phyloP scores from a whole-genome alignment of 2,329 filamentous ascomycete genomes.

The Cladosporium velox region DNA sequence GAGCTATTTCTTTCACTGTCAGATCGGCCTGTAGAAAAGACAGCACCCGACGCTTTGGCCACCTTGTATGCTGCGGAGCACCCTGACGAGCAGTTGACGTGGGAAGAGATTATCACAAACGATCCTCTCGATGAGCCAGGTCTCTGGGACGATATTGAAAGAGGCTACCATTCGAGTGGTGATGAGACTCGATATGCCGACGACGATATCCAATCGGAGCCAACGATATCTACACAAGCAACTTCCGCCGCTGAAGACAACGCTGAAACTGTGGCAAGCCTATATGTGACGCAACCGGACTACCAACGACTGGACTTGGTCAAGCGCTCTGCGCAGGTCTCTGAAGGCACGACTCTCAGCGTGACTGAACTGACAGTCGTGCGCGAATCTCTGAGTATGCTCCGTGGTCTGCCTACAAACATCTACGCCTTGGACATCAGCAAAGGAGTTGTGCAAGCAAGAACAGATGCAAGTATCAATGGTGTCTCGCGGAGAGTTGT shows the following conservation, averaged over 20 bases:
- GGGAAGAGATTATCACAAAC: constrained; percentile 76
- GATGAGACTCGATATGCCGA: constrained; percentile 51
- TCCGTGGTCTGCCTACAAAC: constrained; percentile 74
- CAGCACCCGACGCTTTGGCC: constrained; percentile 65
- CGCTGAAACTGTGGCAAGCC: constrained; percentile 37
- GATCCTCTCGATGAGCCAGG: constrained; percentile 71
- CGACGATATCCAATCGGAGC: constrained; percentile 30
- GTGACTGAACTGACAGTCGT: constrained; percentile 73
- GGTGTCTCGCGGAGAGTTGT: constrained; percentile 18
- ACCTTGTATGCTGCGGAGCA: constrained; percentile 34
- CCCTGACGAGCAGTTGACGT: constrained; percentile 56
- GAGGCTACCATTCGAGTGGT: constrained; percentile 65
- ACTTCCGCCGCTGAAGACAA: constrained; percentile 44
- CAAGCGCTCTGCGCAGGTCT: constrained; percentile 24
- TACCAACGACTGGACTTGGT: constrained; percentile 41
- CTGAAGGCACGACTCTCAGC: neutral
- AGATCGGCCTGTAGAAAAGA: constrained; percentile 72
- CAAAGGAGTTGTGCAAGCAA: constrained; percentile 16
- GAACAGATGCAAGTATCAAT: constrained; percentile 25
- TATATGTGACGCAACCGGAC: constrained; percentile 36
- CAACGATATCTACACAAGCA: constrained; percentile 35
- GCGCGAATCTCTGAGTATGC: constrained; percentile 81
- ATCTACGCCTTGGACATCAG: constrained; percentile 57
- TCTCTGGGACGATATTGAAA: constrained; percentile 72
- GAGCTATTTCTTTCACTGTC: constrained; percentile 79